These are phyloP conservation scores for Xylariales sp. DNA, from an alignment of 2,329 filamentous ascomycete genomes.

Conservation along the genomic window DNA sequence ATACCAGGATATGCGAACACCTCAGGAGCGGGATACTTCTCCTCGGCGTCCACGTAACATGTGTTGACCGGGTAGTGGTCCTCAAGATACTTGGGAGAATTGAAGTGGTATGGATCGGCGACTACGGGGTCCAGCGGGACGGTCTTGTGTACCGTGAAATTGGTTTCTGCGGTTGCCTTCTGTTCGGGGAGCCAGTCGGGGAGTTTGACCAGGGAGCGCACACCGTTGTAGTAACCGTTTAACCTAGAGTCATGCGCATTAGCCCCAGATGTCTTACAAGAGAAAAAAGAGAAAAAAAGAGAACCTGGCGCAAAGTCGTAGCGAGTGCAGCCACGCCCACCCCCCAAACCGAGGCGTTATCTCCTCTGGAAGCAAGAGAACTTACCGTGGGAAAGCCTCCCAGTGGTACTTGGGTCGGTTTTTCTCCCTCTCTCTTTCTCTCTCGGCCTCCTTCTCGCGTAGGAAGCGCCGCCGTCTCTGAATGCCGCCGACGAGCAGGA, in stretches of 20 bases:
- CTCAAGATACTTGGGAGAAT: conserved; percentile 19
- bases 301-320: no score
- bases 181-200: conserved; percentile 24
- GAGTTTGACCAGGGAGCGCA: conserved; percentile 20
- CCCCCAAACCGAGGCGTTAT: no score
- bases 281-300: no score
- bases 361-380: neutral
- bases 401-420: conserved; percentile 4
- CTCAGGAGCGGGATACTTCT: conserved; percentile 27
- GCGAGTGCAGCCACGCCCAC: no score
- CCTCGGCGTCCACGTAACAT: conserved; percentile 47
- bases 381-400: conserved; percentile 5
- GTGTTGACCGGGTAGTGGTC: conserved; percentile 20
- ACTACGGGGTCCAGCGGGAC: conserved; percentile 20
- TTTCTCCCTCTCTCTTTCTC: neutral
- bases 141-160: conserved; percentile 15
- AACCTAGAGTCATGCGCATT: conserved; percentile 13
- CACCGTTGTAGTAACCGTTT: conserved; percentile 21
- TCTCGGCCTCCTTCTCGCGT: conserved; percentile 1
- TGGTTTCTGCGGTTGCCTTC: conserved; percentile 11
- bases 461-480: conserved; percentile 1
- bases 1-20: conserved; percentile 54
- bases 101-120: conserved; percentile 20
- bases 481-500: neutral
- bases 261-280: conserved; percentile 4